Evolutionary conservation across 2,329 filamentous ascomycete genomes (phyloP).

Genomic region (Tolypocladium nubicola): DNA sequence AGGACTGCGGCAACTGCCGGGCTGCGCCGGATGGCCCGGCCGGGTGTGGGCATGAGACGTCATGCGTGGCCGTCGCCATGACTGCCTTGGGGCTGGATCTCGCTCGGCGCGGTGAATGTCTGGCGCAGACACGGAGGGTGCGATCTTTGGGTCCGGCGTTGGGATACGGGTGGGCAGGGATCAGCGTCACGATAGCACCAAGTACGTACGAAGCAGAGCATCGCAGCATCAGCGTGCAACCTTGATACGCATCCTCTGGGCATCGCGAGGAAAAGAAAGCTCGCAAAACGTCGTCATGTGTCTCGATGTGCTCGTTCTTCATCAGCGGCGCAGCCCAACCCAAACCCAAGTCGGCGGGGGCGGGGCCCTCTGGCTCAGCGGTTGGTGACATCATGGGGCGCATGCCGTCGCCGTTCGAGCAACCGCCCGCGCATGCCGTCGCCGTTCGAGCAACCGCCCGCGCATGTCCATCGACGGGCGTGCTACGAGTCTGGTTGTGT

Average conservation of each 20-base stretch:
- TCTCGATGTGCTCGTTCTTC: neutral
- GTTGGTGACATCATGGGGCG: slow-evolving; percentile 23
- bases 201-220: neutral
- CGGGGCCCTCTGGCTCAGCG: neutral
- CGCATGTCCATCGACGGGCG: neutral
- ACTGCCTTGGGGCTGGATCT: too few relatives aligned
- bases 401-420: slow-evolving; percentile 14
- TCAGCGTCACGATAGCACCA: neutral
- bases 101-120: neutral
- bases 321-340: neutral
- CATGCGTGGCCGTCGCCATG: neutral
- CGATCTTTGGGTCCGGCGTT: neutral
- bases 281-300: neutral
- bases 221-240: neutral
- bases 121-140: neutral
- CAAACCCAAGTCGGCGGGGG: neutral
- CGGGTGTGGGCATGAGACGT: neutral
- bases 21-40: neutral
- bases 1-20: neutral
- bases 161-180: neutral
- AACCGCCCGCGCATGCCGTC: slow-evolving; percentile 5
- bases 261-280: neutral
- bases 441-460: slow-evolving; percentile 2
- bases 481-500: neutral
- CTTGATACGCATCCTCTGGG: neutral